phyloP scores from a whole-genome alignment of 2,329 filamentous ascomycete genomes.

The Penicillium sp. region DNA sequence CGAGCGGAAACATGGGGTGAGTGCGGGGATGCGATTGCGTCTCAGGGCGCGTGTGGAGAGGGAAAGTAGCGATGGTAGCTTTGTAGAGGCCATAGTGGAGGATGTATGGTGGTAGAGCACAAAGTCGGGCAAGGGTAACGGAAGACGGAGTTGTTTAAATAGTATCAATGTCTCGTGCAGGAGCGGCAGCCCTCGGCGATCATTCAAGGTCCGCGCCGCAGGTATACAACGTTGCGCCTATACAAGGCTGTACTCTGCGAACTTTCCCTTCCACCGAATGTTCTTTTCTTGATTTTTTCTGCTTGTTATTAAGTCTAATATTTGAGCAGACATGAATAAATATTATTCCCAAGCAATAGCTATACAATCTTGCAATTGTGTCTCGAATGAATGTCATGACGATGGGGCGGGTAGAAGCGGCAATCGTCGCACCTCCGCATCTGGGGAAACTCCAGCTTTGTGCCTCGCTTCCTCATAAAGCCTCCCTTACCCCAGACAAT shows the following conservation, averaged over 20 bases:
- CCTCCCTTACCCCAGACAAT: not conserved
- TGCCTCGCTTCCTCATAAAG: constrained; percentile 11
- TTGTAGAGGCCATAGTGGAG: constrained; percentile 34
- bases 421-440: constrained; percentile 46
- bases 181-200: constrained; percentile 26
- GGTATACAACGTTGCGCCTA: not conserved
- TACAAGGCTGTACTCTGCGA: not conserved
- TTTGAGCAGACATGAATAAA: too few relatives aligned
- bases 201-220: not conserved
- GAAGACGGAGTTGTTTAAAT: constrained; percentile 1
- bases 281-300: not conserved
- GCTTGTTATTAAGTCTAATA: not conserved
- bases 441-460: constrained; percentile 22
- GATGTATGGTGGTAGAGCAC: not conserved
- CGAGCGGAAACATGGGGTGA: constrained; percentile 32
- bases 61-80: constrained; percentile 37
- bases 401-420: constrained; percentile 47
- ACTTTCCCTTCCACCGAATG: not conserved
- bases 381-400: constrained; percentile 13
- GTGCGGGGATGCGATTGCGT: constrained; percentile 31
- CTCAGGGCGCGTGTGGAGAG: constrained; percentile 33
- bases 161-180: not conserved
- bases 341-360: not conserved
- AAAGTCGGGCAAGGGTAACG: not conserved
- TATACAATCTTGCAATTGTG: too few relatives aligned